Evolutionary conservation across 352 stramenopile species (phyloP).

Genomic region (Nothophytophthora sp.): DNA sequence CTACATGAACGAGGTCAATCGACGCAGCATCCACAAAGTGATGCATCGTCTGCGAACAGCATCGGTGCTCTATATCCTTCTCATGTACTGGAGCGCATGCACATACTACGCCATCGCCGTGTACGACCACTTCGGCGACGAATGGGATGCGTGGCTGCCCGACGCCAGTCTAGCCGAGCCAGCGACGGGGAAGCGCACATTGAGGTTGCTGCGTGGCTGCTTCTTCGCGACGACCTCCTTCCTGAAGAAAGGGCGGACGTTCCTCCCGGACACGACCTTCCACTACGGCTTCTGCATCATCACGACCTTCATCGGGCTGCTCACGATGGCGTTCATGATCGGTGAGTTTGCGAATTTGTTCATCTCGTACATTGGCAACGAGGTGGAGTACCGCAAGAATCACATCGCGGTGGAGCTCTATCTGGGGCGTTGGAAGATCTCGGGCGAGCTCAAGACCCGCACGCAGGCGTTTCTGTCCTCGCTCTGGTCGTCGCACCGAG

Average conservation of each 20-base stretch:
- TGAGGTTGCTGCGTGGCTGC: slow-evolving; percentile 47
- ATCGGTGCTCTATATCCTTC: slow-evolving; percentile 48
- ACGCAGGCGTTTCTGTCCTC: slow-evolving; percentile 60
- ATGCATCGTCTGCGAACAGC: slow-evolving; percentile 50
- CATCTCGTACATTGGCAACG: slow-evolving; percentile 71
- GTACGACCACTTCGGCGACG: slow-evolving; percentile 39
- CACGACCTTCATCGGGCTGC: slow-evolving; percentile 49
- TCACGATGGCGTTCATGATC: slow-evolving; percentile 74
- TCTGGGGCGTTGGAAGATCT: slow-evolving; percentile 49
- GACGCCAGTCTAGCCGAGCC: slow-evolving; percentile 31
- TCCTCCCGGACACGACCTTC: slow-evolving; percentile 43
- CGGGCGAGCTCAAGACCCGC: slow-evolving; percentile 36
- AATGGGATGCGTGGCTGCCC: slow-evolving; percentile 57
- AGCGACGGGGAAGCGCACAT: slow-evolving; percentile 23
- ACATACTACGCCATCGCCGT: slow-evolving; percentile 55
- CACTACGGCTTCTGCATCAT: slow-evolving; percentile 54
- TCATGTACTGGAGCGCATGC: slow-evolving; percentile 68
- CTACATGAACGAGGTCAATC: slow-evolving; percentile 68
- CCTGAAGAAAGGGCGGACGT: slow-evolving; percentile 65
- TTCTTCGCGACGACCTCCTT: slow-evolving; percentile 68
- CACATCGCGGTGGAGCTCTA: slow-evolving; percentile 69
- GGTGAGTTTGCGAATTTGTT: slow-evolving; percentile 72
- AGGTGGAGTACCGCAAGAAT: slow-evolving; percentile 75
- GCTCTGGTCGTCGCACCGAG: slow-evolving; percentile 61
- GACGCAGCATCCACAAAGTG: slow-evolving; percentile 59